Conservation (phyloP, 2,329 filamentous ascomycete genomes). For the Colletotrichum gigasporum region DNA sequence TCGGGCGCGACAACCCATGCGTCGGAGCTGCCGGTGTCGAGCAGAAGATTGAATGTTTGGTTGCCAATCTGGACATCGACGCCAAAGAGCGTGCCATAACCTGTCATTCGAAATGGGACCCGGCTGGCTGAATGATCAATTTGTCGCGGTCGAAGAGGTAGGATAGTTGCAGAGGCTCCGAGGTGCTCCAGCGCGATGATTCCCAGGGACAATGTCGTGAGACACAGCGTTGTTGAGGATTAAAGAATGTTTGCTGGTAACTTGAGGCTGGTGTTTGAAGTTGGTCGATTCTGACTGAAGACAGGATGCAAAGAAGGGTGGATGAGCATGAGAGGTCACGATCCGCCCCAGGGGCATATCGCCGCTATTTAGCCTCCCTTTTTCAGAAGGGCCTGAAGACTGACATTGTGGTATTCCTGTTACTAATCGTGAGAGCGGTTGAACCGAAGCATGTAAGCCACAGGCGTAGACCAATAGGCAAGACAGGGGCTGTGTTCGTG, state of each 20-base stretch:
- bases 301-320: no score
- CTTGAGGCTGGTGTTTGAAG: no score
- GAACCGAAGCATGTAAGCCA: background rate
- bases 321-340: no score
- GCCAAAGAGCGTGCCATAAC: constrained; percentile 33
- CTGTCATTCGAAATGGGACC: background rate
- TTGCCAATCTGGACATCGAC: constrained; percentile 25
- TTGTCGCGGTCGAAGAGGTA: background rate
- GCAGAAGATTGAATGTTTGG: constrained; percentile 32
- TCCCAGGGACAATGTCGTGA: background rate
- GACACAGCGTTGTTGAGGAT: background rate
- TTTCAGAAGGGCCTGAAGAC: no score
- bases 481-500: background rate
- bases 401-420: no score
- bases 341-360: no score
- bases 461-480: background rate
- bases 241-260: no score
- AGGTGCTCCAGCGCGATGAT: background rate
- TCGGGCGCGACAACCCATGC: constrained; percentile 28
- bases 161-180: background rate
- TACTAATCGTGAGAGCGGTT: no score
- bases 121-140: background rate
- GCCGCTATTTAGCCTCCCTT: no score
- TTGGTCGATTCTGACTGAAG: no score
- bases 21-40: constrained; percentile 34